Base-by-base conservation (phyloP, 345 rosid species). In the Streptanthus diversifolius region DNA sequence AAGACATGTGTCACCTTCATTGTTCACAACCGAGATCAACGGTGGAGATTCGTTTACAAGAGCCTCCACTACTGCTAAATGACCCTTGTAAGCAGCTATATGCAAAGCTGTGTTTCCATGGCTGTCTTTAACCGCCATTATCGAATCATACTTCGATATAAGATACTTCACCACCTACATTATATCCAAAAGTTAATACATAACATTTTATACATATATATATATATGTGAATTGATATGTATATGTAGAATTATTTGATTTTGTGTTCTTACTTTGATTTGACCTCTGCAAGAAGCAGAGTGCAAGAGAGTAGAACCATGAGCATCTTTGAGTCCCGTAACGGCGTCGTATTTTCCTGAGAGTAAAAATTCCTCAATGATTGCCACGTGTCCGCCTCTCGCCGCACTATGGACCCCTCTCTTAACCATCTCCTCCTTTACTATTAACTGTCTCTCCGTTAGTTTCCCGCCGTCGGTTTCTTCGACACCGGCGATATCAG, bases 331-430 rank as follows among this genome's bases (percentile, higher is more conserved):
- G 53, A 74, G 88, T 19, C 11, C 82, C 22, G 77, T 57, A 71
- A 81, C 83, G 82, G 72, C 83, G n/a, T 45, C 77, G 37, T 79
- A 81, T 63, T 72, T 84, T 5, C 68, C 71, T 7, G 84, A 19
- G 33, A 79, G 63, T 37, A 88, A 48, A 44, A 88, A 59, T 65
- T 85, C 83, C 78, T 72, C 84, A 64, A 90, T 68, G 27, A 91
- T 80, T 78, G 82, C 86, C 89, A 85, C 80, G 85, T 86, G 87
- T 67, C 99, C 96, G 3, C 99, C 96, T 78, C 97, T 85, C 1
- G 93, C 97, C 1, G 93, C 89, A 14, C 90, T 88, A 76, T 91
- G 99, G 74, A 85, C 87, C 29, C 93, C 96, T 71, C 99, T 84
- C 44, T 88, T 89, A 85, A 80, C 77, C 85, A 95, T 83, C 80